Percentiles rank a stretch among this genome's conserved stretches.
phyloP scores from a whole-genome alignment of 139 green algal species.

The Picochlorum sp. region DNA sequence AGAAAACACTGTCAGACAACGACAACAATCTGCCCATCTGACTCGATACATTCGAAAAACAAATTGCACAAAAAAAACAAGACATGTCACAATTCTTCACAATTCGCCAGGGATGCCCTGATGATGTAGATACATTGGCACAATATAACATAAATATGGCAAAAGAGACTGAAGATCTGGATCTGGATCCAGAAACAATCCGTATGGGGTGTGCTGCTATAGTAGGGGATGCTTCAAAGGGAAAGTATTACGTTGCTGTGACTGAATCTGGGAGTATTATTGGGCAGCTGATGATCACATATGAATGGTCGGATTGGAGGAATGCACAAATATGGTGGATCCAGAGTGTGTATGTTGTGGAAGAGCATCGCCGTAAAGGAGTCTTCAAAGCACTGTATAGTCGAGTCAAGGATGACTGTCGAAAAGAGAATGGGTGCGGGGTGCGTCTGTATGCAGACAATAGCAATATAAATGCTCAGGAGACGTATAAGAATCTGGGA shows the following conservation, averaged over 20 bases:
- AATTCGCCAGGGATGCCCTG: background rate
- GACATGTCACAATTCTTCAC: background rate
- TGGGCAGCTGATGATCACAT: constrained; percentile 16
- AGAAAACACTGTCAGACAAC: too few species aligned
- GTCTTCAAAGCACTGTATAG: constrained; percentile 15
- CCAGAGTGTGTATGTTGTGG: constrained; percentile 13
- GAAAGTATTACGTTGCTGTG: constrained; percentile 18
- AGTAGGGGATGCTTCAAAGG: constrained; percentile 3
- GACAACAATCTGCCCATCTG: too few species aligned
- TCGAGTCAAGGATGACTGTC: constrained; percentile 1
- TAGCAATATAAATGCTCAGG: constrained; percentile 12
- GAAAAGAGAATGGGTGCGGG: background rate
- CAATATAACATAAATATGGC: constrained; percentile 18
- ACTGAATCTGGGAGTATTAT: background rate
- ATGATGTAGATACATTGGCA: constrained; percentile 3
- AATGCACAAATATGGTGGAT: constrained; percentile 22
- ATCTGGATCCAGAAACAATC: constrained; percentile 15
- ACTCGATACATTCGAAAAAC: too few species aligned
- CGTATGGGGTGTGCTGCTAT: constrained; percentile 2
- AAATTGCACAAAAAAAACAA: too few species aligned
- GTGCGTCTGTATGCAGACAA: constrained; percentile 20
- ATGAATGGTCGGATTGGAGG: constrained; percentile 27
- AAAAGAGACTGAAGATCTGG: constrained; percentile 16
- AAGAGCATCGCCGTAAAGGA: constrained; percentile 3
- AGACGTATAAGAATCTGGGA: constrained; percentile 18